These are phyloP conservation scores for Pseudonectria foliicola DNA, from an alignment of 2,329 filamentous ascomycete genomes.

Conservation along the genomic window DNA sequence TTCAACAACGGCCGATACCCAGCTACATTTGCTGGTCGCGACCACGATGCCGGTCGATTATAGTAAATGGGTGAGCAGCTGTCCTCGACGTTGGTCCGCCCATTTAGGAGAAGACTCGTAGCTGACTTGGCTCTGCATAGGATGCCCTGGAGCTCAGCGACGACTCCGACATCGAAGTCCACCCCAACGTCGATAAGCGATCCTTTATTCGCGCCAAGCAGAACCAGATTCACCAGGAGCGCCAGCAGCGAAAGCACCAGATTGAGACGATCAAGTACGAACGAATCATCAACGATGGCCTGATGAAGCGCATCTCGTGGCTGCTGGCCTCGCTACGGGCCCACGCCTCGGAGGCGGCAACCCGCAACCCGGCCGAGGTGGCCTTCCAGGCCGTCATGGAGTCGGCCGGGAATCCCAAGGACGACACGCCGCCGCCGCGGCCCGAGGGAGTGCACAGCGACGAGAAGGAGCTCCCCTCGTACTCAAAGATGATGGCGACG, in stretches of 20 bases:
- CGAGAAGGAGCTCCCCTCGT: constrained; percentile 68
- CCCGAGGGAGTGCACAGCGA: constrained; percentile 74
- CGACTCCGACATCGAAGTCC: constrained; percentile 96
- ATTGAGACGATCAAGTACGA: constrained; percentile 92
- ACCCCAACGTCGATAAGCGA: constrained; percentile 96
- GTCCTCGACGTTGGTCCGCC: no score
- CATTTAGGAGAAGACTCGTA: no score
- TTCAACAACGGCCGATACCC: no score
- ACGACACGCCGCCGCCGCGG: constrained; percentile 65
- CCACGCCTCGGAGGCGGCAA: constrained; percentile 61
- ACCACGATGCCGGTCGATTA: constrained; percentile 47
- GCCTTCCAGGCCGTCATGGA: constrained; percentile 89
- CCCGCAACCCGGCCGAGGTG: constrained; percentile 65
- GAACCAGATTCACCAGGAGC: constrained; percentile 89
- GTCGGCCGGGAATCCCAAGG: constrained; percentile 61
- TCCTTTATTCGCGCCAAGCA: constrained; percentile 99
- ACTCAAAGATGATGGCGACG: constrained; percentile 98
- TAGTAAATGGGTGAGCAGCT: constrained; percentile 59
- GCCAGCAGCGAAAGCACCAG: constrained; percentile 75
- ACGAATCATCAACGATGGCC: constrained; percentile 83
- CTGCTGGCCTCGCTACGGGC: constrained; percentile 69
- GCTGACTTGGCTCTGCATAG: constrained; percentile 32
- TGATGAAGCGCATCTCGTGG: constrained; percentile 74
- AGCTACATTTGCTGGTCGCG: no score
- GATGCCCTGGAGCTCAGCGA: constrained; percentile 94